Evolutionary conservation across 2,329 filamentous ascomycete species (phyloP).

Genomic region (Calonectria ilicicola): DNA sequence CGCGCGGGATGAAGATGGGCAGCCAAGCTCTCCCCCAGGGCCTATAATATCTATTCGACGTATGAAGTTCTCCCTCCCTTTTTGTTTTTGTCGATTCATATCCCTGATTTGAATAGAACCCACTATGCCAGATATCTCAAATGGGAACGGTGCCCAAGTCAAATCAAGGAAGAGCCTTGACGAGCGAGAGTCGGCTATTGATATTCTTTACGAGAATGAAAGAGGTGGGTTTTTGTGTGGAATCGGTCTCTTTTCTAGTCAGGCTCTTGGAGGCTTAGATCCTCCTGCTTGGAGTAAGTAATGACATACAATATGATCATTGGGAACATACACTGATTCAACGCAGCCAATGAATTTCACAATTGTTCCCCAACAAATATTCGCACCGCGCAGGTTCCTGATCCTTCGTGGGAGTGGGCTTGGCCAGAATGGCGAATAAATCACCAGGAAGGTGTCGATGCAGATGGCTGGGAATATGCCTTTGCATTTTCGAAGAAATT

Average conservation of each 20-base stretch:
- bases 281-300: slow-evolving; percentile 80
- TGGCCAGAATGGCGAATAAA: slow-evolving; percentile 75
- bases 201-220: slow-evolving; percentile 96
- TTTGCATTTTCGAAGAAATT: slow-evolving; percentile 83
- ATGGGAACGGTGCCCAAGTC: slow-evolving; percentile 47
- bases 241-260: slow-evolving; percentile 87
- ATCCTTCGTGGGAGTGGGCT: slow-evolving; percentile 94
- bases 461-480: slow-evolving; percentile 96
- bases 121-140: slow-evolving; percentile 43
- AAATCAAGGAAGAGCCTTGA: slow-evolving; percentile 47
- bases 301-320: not conserved
- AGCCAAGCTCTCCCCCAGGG: slow-evolving; percentile 37
- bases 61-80: not conserved
- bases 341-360: slow-evolving; percentile 70
- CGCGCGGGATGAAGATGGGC: slow-evolving; percentile 15
- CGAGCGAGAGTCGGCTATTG: slow-evolving; percentile 72
- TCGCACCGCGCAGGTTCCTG: slow-evolving; percentile 89
- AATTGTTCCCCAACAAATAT: slow-evolving; percentile 75
- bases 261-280: slow-evolving; percentile 87
- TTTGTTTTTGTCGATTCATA: not conserved
- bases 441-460: slow-evolving; percentile 81
- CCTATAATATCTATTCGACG: slow-evolving; percentile 52
- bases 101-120: slow-evolving; percentile 43
- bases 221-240: slow-evolving; percentile 91
- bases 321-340: slow-evolving; percentile 15